Conservation (phyloP, 768 basidiomycete genomes). For the Austroboletus festivus region DNA sequence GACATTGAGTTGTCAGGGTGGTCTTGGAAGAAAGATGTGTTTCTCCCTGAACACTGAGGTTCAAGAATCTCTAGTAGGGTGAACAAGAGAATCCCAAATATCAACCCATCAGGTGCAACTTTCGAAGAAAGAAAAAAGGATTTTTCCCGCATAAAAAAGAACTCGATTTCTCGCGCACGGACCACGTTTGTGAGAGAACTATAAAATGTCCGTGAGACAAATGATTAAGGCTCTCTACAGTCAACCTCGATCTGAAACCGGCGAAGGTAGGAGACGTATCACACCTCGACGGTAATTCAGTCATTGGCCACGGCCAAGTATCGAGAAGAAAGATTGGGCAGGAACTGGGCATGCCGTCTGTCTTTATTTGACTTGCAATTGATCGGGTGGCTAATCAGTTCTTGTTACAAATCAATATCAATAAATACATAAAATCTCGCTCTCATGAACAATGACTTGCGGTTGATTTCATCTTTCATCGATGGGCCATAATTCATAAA, state of each 20-base stretch:
- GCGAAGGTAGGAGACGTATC: slow-evolving; percentile 23
- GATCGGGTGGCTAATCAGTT: slow-evolving; percentile 71
- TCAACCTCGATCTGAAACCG: slow-evolving; percentile 40
- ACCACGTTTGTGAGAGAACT: slow-evolving; percentile 34
- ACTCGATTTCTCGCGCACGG: slow-evolving; percentile 46
- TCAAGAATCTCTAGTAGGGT: slow-evolving; percentile 51
- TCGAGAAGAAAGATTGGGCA: slow-evolving; percentile 51
- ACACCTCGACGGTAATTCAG: slow-evolving; percentile 24
- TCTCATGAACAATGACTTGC: too few relatives aligned
- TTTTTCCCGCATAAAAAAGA: neutral
- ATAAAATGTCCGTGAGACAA: slow-evolving; percentile 30
- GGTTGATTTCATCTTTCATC: too few relatives aligned
- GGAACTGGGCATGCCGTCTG: slow-evolving; percentile 72
- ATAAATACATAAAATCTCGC: too few relatives aligned
- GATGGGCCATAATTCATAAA: too few relatives aligned
- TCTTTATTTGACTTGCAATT: slow-evolving; percentile 35
- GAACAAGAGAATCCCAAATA: slow-evolving; percentile 60
- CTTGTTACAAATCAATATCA: slow-evolving; percentile 40
- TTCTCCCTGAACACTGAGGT: slow-evolving; percentile 55
- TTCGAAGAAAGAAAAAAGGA: slow-evolving; percentile 42
- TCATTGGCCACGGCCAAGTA: slow-evolving; percentile 17
- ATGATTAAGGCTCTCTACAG: slow-evolving; percentile 30
- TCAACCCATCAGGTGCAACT: slow-evolving; percentile 70
- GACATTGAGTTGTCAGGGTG: slow-evolving; percentile 46
- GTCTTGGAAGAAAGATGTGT: slow-evolving; percentile 64